Percentiles rank a stretch among this genome's conserved stretches.
Conservation (phyloP, 495 filamentous ascomycete genomes). For the Neurospora sp. region DNA sequence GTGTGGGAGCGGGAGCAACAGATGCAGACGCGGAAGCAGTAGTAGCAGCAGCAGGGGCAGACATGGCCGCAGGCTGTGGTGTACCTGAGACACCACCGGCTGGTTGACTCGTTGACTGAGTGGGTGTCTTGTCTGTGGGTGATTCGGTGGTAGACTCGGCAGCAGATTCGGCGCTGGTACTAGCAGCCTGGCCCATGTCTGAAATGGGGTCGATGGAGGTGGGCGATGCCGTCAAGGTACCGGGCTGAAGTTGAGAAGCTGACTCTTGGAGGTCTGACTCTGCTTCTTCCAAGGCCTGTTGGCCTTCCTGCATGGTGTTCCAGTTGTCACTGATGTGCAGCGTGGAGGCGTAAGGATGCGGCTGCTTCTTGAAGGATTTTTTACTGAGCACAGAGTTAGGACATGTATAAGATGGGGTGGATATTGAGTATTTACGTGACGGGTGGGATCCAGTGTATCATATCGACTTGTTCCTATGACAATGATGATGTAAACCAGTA, state of each 20-base stretch:
- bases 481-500: not conserved
- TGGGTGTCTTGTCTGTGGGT: not conserved
- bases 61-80: not conserved
- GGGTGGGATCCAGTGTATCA: not conserved
- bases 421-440: not conserved
- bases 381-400: not conserved
- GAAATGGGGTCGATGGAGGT: conserved; percentile 3
- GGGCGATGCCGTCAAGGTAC: conserved; percentile 11
- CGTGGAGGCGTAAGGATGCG: not conserved
- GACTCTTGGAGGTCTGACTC: not conserved
- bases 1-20: not conserved
- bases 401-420: not conserved
- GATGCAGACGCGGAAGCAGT: not conserved
- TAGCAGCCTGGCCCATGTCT: not conserved
- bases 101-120: not conserved
- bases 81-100: not conserved
- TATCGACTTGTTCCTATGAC: not conserved
- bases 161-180: not conserved
- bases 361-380: not conserved
- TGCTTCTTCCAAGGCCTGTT: not conserved
- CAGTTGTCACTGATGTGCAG: not conserved
- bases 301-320: not conserved
- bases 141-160: not conserved
- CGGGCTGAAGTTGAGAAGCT: not conserved
- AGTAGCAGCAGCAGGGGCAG: not conserved